Evolutionary conservation across 2,329 filamentous ascomycete species (phyloP), one percentile per base, ranked within the genome.

Genomic region (Amylocarpus encephaloides): DNA sequence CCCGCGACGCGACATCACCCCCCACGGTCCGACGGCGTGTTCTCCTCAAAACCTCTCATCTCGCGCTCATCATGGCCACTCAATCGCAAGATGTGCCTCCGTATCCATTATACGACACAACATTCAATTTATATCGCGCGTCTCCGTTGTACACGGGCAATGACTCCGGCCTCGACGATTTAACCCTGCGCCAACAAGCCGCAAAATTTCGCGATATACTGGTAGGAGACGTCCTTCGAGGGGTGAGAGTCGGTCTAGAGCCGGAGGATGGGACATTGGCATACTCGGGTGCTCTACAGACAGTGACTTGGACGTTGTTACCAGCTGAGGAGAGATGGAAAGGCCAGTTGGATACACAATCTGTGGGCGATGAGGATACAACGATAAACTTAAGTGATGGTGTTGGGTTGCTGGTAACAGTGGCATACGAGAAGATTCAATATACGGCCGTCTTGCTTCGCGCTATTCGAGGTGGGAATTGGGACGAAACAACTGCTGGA

Each of bases 91-190:
- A 18, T n/a, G 12, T 22, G 36, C 46, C 49, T 10, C 49, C 42
- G 19, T 66, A 74, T 55, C 73, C 72, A 12, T 67, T 75, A 46
- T 74, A 73, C 63, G 67, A 69, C 56, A 67, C 68, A 16, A 73
- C 69, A 7, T 73, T 70, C 60, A 66, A 60, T 19, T 61, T 72
- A 50, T 70, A 72, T 52, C 71, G 72, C 51, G 48, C 72, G 11
- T 74, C 73, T n/a, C 72, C 73, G 4, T 66, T 75, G 13, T 69
- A 73, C 59, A 67, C 68, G 43, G 67, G 68, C 52, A 55, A 56
- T 16, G 36, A 54, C 2, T 26, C 60, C 1, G 62, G 70, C 5
- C 63, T 73, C 39, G 48, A 62, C 48, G 62, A 65, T n/a, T 50
- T 53, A 3, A 53, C 56, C 36, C 64, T 73, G 2, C 58, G 59